Percentiles rank a stretch among this genome's conserved stretches.
Evolutionary conservation across 345 rosid species (phyloP).

Genomic region (Lepidium sativum): DNA sequence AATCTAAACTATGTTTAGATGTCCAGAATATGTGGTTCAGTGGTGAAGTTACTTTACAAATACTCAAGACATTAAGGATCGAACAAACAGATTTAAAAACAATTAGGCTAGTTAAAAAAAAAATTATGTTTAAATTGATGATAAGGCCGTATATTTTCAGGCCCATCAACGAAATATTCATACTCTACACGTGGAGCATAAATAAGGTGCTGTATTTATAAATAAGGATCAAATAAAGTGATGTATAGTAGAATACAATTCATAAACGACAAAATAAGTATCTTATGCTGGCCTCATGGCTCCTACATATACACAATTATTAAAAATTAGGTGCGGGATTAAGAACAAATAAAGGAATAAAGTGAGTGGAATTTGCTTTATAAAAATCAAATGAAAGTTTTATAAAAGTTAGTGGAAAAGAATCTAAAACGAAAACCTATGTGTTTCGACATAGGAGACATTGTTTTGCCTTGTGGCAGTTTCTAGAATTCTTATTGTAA

Average conservation of each 20-base stretch:
- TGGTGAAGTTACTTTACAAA: no score
- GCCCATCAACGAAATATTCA: neutral
- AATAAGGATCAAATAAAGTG: neutral
- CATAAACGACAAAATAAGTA: slow-evolving; percentile 17
- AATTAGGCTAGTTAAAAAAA: no score
- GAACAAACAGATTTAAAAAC: no score
- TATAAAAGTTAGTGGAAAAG: slow-evolving; percentile 12
- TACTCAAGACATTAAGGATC: no score
- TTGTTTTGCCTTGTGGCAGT: slow-evolving; percentile 13
- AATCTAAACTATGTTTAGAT: no score
- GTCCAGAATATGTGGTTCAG: no score
- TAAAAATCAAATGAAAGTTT: neutral
- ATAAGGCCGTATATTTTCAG: neutral
- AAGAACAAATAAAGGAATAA: neutral
- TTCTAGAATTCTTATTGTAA: slow-evolving; percentile 8
- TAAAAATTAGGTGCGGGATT: slow-evolving; percentile 13
- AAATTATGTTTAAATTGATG: neutral
- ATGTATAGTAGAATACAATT: neutral
- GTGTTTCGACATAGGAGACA: slow-evolving; percentile 25
- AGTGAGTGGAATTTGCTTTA: slow-evolving; percentile 14
- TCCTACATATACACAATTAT: neutral
- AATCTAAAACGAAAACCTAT: slow-evolving; percentile 24
- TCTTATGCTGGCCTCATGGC: no score
- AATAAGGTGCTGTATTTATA: neutral
- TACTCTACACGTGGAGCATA: neutral